Percentiles rank a stretch among this genome's conserved stretches.
These are phyloP conservation scores for Crithidia mellificae DNA, from an alignment of 208 protist species.

Conservation along the genomic window DNA sequence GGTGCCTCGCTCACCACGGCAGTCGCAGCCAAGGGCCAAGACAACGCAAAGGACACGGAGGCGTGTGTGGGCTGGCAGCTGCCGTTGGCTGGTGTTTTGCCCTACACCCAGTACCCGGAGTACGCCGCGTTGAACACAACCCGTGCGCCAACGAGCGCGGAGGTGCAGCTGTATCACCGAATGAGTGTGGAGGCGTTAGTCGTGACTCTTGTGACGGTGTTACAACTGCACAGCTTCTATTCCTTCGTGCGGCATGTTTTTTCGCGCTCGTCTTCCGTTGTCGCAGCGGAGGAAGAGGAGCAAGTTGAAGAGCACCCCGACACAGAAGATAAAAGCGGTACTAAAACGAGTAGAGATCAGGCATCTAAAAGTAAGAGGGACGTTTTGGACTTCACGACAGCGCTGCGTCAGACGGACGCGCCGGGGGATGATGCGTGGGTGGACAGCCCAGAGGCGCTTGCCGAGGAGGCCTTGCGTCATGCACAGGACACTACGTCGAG, in stretches of 20 bases:
- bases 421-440: slow-evolving; percentile 70
- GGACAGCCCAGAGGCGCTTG: slow-evolving; percentile 55
- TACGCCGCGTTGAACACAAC: slow-evolving; percentile 20
- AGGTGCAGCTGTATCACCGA: slow-evolving; percentile 18
- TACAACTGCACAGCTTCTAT: slow-evolving; percentile 11
- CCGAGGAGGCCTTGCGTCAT: slow-evolving; percentile 39
- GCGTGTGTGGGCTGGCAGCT: slow-evolving; percentile 25
- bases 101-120: slow-evolving; percentile 23
- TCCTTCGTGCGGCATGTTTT: slow-evolving; percentile 2
- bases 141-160: neutral
- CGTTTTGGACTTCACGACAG: slow-evolving; percentile 4
- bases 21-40: neutral
- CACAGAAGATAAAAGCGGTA: neutral
- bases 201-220: slow-evolving; percentile 14
- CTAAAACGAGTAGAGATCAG: neutral
- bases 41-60: neutral
- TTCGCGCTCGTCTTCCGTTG: neutral
- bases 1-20: neutral
- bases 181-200: slow-evolving; percentile 19
- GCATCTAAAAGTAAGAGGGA: neutral
- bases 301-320: neutral
- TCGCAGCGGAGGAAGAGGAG: neutral
- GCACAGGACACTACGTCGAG: neutral
- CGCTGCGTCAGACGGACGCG: slow-evolving; percentile 1
- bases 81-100: slow-evolving; percentile 17